Conservation (phyloP, 2,329 filamentous ascomycete species). For the Alternaria tenuissima region DNA sequence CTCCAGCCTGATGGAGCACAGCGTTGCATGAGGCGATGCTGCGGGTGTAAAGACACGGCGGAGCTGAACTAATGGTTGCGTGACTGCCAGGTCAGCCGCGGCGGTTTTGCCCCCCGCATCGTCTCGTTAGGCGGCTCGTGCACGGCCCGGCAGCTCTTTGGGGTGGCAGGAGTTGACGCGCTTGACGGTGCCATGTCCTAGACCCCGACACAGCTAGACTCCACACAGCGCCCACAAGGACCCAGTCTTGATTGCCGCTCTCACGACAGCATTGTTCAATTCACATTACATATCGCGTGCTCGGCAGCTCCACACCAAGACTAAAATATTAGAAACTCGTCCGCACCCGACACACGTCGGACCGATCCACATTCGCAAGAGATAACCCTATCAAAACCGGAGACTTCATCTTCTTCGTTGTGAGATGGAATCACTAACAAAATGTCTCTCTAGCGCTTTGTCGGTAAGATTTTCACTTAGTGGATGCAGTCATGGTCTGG, state of each 20-base stretch:
- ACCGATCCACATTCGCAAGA: background rate
- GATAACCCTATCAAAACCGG: conserved; percentile 6
- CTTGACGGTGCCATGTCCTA: background rate
- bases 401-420: background rate
- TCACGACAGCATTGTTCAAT: background rate
- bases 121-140: conserved; percentile 5
- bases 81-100: conserved; percentile 1
- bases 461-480: background rate
- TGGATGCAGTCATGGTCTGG: background rate
- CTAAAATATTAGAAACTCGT: background rate
- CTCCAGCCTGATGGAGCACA: background rate
- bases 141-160: conserved; percentile 1
- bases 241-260: conserved; percentile 5
- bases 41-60: background rate
- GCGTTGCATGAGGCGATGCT: background rate
- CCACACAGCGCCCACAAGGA: background rate
- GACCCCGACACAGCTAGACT: conserved; percentile 4
- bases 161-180: conserved; percentile 9
- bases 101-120: conserved; percentile 9
- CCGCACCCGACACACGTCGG: background rate
- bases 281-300: conserved; percentile 13
- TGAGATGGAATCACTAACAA: conserved; percentile 1
- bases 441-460: background rate
- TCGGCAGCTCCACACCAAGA: conserved; percentile 5
- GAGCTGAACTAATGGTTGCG: background rate